Evolutionary conservation across 148 eudicot genomes (phyloP).

Genomic region (Heliosperma pusillum): DNA sequence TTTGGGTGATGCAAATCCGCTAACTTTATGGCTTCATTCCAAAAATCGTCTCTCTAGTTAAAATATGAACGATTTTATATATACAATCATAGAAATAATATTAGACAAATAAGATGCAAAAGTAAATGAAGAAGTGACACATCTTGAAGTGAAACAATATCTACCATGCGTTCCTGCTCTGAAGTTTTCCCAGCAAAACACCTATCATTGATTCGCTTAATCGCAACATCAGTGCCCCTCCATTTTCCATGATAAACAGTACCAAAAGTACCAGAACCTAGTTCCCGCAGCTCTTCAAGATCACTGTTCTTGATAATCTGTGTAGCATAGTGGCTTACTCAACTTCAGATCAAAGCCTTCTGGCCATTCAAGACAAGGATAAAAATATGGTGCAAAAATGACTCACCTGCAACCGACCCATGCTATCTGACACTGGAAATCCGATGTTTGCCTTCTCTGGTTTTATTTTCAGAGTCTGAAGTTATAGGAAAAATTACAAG

Average conservation of each 20-base stretch:
- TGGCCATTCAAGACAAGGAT: not conserved
- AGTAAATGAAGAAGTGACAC: not conserved
- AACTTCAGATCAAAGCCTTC: not conserved
- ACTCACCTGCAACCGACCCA: constrained; percentile 83
- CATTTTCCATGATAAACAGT: constrained; percentile 97
- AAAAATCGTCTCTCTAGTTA: constrained; percentile 76
- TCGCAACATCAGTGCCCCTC: constrained; percentile 98
- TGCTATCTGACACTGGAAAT: constrained; percentile 61
- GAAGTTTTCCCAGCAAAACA: constrained; percentile 87
- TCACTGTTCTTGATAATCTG: constrained; percentile 85
- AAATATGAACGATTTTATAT: not conserved
- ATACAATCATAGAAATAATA: not conserved
- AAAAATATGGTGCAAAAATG: constrained; percentile 8
- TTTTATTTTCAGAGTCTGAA: constrained; percentile 59
- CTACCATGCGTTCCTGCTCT: constrained; percentile 89
- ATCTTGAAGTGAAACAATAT: not conserved
- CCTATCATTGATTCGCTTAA: constrained; percentile 85
- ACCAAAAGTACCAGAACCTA: constrained; percentile 96
- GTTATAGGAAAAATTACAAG: constrained; percentile 8
- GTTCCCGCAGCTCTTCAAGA: constrained; percentile 85
- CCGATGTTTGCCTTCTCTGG: constrained; percentile 67
- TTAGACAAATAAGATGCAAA: constrained; percentile 11
- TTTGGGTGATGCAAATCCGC: constrained; percentile 97
- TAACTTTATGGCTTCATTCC: constrained; percentile 95
- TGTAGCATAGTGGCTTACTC: not conserved